These are phyloP conservation scores for Starmerella scarabaei DNA, from an alignment of 805 yeast species.

Conservation along the genomic window DNA sequence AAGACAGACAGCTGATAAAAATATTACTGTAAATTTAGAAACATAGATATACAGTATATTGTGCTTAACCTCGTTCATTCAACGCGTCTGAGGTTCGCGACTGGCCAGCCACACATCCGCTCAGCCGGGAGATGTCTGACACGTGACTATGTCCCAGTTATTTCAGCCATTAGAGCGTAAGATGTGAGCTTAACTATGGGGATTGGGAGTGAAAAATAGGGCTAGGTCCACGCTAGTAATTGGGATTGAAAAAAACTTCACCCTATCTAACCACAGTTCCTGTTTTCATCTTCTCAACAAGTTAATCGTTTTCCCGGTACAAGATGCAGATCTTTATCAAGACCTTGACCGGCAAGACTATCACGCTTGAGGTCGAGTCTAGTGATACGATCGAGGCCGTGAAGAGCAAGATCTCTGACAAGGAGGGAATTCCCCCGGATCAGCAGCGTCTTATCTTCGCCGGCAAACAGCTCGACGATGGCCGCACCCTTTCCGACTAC, in stretches of 20 bases:
- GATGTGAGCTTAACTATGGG: neutral
- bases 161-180: too few species aligned
- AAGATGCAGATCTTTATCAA: constrained; percentile 77
- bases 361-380: constrained; percentile 95
- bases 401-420: constrained; percentile 92
- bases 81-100: too few species aligned
- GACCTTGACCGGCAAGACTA: constrained; percentile 98
- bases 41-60: too few species aligned
- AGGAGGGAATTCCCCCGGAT: constrained; percentile 96
- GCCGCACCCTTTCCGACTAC: constrained; percentile 93
- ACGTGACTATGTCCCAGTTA: too few species aligned
- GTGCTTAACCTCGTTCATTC: too few species aligned
- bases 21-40: too few species aligned
- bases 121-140: too few species aligned
- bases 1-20: too few species aligned
- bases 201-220: too few species aligned
- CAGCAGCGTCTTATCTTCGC: constrained; percentile 96
- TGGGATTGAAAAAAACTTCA: constrained; percentile 2
- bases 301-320: constrained; percentile 1
- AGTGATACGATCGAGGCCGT: constrained; percentile 96
- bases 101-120: too few species aligned
- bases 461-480: constrained; percentile 89
- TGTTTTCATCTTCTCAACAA: neutral
- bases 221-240: neutral
- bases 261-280: neutral